Evolutionary conservation across 2,329 filamentous ascomycete species (phyloP), one percentile per base, ranked within the genome.

Genomic region (Akanthomyces muscarius): DNA sequence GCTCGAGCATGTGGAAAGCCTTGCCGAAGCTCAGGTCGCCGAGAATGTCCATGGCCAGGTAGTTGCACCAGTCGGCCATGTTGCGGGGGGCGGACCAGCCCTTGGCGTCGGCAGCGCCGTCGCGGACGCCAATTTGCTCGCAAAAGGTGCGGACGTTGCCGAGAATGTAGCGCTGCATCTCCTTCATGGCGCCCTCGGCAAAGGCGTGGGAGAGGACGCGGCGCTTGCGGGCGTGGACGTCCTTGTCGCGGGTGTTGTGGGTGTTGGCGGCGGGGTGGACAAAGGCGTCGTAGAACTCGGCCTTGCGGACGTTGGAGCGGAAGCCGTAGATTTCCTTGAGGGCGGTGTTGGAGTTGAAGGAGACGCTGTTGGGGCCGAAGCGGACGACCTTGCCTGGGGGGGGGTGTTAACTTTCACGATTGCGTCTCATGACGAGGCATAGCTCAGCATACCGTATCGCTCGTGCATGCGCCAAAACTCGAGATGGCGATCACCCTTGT

Each of bases 321-420:
- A 86, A 85, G 66, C 86, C 85, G 74, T 89, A 87, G 65, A 89
- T 88, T 21, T 86, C 82, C 72, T 86, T 85, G 63, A 91, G 78
- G 0, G 89, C 88, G 8, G 83, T 82, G 65, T 83, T 83, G 61
- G 86, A 88, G 80, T 95, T 94, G 77, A 96, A 85, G 1, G 88
- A 91, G 48, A 96, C 77, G 65, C 85, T 86, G 74, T 92, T 91
- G 51, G 91, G 91, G 0, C 89, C 89, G 67, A 89, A 90, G 33
- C 91, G 89, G n/a, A 94, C 89, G 57, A 86, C 74, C n/a, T 80
- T 77, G 68, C 86, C 84, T 86, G 54, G 65, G 48, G 52, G 2
- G 53, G 54, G 65, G 48, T 67, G 61, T 42, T 25, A 60, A 36
- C 21, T 28, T 38, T 33, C 33, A 7, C 18, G 25, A 14, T 21